Conservation (phyloP, 2,329 filamentous ascomycete species). For the Thielaviopsis populi region DNA sequence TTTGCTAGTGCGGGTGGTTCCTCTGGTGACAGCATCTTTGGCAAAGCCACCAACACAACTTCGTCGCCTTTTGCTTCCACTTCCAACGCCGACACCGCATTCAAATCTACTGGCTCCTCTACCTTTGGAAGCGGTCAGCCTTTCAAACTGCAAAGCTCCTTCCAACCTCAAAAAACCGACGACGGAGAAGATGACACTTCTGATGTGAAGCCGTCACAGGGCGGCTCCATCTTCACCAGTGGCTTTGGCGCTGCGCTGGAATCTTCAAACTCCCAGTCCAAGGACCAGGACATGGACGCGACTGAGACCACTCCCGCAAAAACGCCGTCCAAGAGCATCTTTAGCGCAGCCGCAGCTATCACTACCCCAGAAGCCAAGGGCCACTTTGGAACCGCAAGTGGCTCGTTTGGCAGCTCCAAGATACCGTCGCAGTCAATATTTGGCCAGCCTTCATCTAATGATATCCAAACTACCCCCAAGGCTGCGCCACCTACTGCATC, state of each 20-base stretch:
- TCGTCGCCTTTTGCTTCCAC: constrained; percentile 20
- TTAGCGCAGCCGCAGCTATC: constrained; percentile 16
- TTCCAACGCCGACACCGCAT: constrained; percentile 23
- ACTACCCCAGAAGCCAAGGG: constrained; percentile 10
- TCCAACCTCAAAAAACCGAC: constrained; percentile 46
- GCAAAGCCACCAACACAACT: constrained; percentile 18
- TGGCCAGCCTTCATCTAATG: neutral
- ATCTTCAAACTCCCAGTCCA: constrained; percentile 25
- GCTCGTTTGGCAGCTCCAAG: constrained; percentile 1
- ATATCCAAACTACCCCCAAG: neutral
- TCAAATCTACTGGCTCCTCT: constrained; percentile 23
- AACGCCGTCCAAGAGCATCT: constrained; percentile 26
- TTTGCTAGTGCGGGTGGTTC: constrained; percentile 25
- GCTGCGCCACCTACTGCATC: neutral
- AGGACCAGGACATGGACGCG: constrained; percentile 40
- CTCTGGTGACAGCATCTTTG: constrained; percentile 21
- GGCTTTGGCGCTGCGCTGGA: constrained; percentile 45
- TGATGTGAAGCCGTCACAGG: constrained; percentile 23
- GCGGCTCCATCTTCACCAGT: constrained; percentile 40
- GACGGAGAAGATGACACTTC: constrained; percentile 40
- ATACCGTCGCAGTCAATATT: neutral
- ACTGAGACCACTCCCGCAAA: constrained; percentile 25
- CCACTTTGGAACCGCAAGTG: neutral
- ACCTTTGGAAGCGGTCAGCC: constrained; percentile 30
- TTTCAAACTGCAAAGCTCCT: constrained; percentile 54